Evolutionary conservation across 257 asterid species (phyloP), one percentile per base, ranked within the genome.

Genomic region (Plantago elongata): DNA sequence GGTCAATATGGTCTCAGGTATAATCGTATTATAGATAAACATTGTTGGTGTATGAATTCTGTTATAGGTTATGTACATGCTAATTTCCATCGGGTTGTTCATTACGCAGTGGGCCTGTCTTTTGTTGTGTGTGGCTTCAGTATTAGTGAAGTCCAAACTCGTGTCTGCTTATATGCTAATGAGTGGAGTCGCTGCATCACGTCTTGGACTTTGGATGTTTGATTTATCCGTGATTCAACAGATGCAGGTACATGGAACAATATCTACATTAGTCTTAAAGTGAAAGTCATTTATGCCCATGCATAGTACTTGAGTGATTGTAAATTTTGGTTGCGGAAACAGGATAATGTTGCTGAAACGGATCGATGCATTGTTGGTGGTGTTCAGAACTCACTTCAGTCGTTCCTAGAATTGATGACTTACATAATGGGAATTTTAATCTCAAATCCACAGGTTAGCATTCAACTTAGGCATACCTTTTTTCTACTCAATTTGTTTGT

Each of bases 1-100:
- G 97, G 96, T 92, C 99, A 3, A 89, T 92, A 51, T 92, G 99
- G 96, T 79, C 84, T 52, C 97, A 92, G 93, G 99, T 92, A 64
- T 42, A 8, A 34, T 58, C 7, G 18, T 60, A 49, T 34, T 76
- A 7, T 2, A 8, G 14, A 52, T 4, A 51, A 2, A 14, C 12
- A 11, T 55, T 45, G 13, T 57, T 17, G 34, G 30, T 47, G 6
- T 30, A 54, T 4, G 27, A 65, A 9, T 18, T 38, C 60, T 55
- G 55, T 27, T 58, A 37, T 13, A 34, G 45, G 61, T 1, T 13
- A 27, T 43, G 48, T 27, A 7, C 45, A 60, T 34, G 15, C 34
- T 61, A 47, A 43, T 56, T 54, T 54, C 1, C 43, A 9, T 18
- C 40, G 4, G 40, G 40, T 54, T 14, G 13, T 9, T 10, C 50